These are phyloP conservation scores for Rhodotorula mucilaginosa DNA, from an alignment of 1,284 basidiomycete species.

Conservation along the genomic window DNA sequence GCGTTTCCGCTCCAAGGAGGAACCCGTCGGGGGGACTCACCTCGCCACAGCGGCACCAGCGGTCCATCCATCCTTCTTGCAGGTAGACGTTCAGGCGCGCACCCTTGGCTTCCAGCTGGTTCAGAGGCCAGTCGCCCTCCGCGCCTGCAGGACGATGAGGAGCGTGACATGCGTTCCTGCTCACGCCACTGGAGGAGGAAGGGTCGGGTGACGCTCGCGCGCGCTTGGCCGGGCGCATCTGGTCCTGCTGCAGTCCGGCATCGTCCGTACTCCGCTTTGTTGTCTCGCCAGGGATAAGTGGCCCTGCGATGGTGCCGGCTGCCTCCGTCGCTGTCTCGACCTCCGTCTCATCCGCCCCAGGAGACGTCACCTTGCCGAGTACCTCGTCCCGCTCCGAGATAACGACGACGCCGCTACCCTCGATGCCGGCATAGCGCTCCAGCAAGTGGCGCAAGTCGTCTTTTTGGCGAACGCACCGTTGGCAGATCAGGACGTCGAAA, in stretches of 20 bases:
- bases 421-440: constrained; percentile 36
- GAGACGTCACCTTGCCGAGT: not conserved
- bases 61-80: constrained; percentile 46
- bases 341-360: not conserved
- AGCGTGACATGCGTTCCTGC: not conserved
- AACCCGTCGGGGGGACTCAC: constrained; percentile 27
- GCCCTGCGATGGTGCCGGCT: not conserved
- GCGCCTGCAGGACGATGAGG: not conserved
- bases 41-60: constrained; percentile 48
- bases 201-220: not conserved
- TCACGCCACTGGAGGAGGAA: no score
- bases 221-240: not conserved
- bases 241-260: no score
- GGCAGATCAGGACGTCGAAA: constrained; percentile 42
- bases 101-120: constrained; percentile 7
- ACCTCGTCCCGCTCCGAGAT: constrained; percentile 13
- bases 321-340: not conserved
- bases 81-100: constrained; percentile 46
- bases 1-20: no score
- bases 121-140: constrained; percentile 3
- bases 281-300: not conserved
- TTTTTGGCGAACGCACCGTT: constrained; percentile 26
- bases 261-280: not conserved
- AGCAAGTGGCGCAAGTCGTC: constrained; percentile 17
- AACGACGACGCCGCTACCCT: constrained; percentile 36